Base-by-base conservation (phyloP, 176 grass and related monocot species). In the Bolboschoenus planiculmis region DNA sequence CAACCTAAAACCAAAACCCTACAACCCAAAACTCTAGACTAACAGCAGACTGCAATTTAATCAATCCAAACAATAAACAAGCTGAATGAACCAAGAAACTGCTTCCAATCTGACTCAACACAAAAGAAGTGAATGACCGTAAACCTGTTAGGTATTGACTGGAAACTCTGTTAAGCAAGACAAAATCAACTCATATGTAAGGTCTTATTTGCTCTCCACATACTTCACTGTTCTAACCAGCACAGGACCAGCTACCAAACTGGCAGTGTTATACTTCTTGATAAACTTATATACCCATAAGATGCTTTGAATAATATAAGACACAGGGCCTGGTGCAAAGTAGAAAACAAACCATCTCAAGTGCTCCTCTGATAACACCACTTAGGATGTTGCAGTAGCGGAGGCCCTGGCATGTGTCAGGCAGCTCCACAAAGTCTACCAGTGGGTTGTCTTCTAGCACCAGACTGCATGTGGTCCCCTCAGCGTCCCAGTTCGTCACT, bases 361-460 rank as follows among this genome's bases (percentile, higher is more conserved):
- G 79, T 81, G 96, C 96, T 74, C 93, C 96, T 83, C 92, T 85
- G 66, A 99, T 87, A 86, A 95, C 91, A 87, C 92, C 96, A 84
- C 92, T 99, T 76, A 99, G 58, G 84, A 99, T 76, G 59, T 99
- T 99, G 86, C 92, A 99, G 58, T 95, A 99, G 16, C 89, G 88
- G 83, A 99, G 92, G 23, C 93, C 96, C 88, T 99, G 96, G 75
- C 89, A 99, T 43, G 90, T 93, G 81, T 99, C 96, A 78, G 96
- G 96, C 77, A 99, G 96, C 78, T 99, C 96, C 36, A 99, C 96
- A 89, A 95, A 99, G 64, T 99, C 96, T 56, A 99, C 96, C 74
- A 99, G 89, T 34, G 96, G 96, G 78, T 99, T 99, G 73, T 95
- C 96, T 84, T 99, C 96, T 86, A 99, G 81, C 79, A 99, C 80